Evolutionary conservation across 177 flowering plant species (phyloP).

Genomic region (Tripterygium wilfordii): DNA sequence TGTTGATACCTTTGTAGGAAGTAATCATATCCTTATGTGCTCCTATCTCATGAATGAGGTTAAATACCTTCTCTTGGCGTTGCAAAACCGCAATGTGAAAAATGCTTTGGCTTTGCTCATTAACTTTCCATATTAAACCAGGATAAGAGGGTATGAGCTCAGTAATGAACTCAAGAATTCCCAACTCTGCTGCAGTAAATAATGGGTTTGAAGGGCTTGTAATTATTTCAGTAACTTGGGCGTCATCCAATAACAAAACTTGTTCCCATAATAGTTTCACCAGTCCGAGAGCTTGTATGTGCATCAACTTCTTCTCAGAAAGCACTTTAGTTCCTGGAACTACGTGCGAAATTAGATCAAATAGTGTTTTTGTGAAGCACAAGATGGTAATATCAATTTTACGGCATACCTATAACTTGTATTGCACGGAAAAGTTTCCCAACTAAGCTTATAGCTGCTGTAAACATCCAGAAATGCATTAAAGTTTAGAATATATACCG

Average conservation of each 20-base stretch:
- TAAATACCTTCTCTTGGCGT: constrained; percentile 1
- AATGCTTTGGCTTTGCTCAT: neutral
- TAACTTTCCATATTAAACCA: neutral
- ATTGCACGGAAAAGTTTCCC: neutral
- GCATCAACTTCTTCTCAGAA: neutral
- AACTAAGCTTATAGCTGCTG: neutral
- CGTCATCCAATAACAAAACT: neutral
- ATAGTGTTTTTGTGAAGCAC: too few relatives aligned
- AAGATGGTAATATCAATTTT: too few relatives aligned
- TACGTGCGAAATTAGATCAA: too few relatives aligned
- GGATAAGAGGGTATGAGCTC: constrained; percentile 3
- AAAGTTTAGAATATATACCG: too few relatives aligned
- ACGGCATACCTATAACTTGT: neutral
- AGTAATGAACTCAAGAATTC: neutral
- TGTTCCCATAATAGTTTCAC: neutral
- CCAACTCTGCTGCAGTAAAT: neutral
- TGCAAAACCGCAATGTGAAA: constrained; percentile 1
- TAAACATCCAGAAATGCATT: neutral
- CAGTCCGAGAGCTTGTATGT: neutral
- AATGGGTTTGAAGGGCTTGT: neutral
- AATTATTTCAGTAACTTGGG: neutral
- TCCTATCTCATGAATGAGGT: neutral
- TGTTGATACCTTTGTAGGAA: neutral
- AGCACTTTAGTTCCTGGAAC: neutral
- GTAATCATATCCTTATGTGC: neutral